Evolutionary conservation across 768 basidiomycete species (phyloP), one percentile per base, ranked within the genome.

Genomic region (Mycena alexandri): DNA sequence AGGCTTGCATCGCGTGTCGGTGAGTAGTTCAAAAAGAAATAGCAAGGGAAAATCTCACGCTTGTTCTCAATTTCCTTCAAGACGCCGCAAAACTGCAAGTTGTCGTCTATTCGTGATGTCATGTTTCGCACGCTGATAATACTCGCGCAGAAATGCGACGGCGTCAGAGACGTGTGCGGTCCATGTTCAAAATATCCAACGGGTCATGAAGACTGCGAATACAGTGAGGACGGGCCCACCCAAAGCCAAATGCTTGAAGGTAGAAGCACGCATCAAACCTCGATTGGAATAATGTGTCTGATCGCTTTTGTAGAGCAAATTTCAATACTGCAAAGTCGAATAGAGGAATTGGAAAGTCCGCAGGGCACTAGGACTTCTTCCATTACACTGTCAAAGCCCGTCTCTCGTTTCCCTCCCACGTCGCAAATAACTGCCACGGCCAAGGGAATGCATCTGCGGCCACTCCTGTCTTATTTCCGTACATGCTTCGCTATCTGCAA

Each of bases 211-310:
- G 71, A 72, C 44, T 72, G 71, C 38, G 68, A 69, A 24, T 72
- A 69, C 57, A 53, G 47, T 3, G 71, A 69, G n/a, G 44, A 63
- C 14, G 71, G 71, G 0, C 65, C 54, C 16, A 50, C 69, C 11
- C 38, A 59, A 7, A 54, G 47, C 19, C 55, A 72, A 25, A 50
- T 70, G 4, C 60, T 72, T 38, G 71, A 72, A 55, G 71, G 69
- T 65, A 25, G 13, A 11, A 24, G 3, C 46, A 8, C 21, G 3
- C 33, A 19, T 10, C 21, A 55, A 29, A 29, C 29, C 29, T 29
- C 29, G 29, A 3, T 29, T 29, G 29, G 29, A 29, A 29, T 3
- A 29, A 29, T 29, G 29, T 6, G 29, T 3, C 6, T 29, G 29
- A 24, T n/a, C 10, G 19, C 12, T 22, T 53, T 54, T 5, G 3